Evolutionary conservation across 192 early-diverging fungal genomes (phyloP).

Genomic region (Thoreauomyces humboldtii): DNA sequence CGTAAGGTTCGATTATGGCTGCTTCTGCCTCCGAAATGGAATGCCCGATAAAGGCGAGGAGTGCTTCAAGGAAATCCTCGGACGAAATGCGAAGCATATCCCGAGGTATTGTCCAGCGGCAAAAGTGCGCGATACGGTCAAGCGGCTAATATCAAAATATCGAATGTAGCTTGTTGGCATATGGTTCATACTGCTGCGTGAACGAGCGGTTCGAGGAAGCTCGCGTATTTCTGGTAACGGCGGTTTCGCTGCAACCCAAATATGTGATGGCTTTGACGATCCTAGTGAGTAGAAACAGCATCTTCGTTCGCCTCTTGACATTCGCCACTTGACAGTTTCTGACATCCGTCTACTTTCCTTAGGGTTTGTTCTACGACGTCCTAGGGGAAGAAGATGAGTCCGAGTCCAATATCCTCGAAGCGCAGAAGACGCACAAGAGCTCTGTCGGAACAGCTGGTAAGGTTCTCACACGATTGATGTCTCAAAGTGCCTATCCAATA

Average conservation of each 20-base stretch:
- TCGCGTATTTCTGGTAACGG: constrained; percentile 49
- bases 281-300: constrained; percentile 34
- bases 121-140: neutral
- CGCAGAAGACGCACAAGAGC: constrained; percentile 31
- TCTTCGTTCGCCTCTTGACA: neutral
- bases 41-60: constrained; percentile 48
- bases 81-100: constrained; percentile 52
- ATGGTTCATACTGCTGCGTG: constrained; percentile 44
- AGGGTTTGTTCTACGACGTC: constrained; percentile 55
- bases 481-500: too few relatives aligned
- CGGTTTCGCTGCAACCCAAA: constrained; percentile 48
- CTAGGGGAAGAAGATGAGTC: constrained; percentile 52
- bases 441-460: neutral
- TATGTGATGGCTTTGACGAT: constrained; percentile 43
- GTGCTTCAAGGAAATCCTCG: constrained; percentile 54
- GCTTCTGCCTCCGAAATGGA: constrained; percentile 48
- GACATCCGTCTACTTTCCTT: too few relatives aligned
- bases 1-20: constrained; percentile 58
- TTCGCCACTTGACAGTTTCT: neutral
- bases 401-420: constrained; percentile 42
- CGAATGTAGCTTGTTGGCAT: constrained; percentile 42
- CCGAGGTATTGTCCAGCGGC: constrained; percentile 36
- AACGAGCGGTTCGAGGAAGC: constrained; percentile 52
- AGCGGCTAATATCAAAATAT: too few relatives aligned
- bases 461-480: too few relatives aligned